Percentiles rank a stretch among this genome's conserved stretches.
Evolutionary conservation across 805 yeast species (phyloP).

Genomic region (Scheffersomyces spartinae): DNA sequence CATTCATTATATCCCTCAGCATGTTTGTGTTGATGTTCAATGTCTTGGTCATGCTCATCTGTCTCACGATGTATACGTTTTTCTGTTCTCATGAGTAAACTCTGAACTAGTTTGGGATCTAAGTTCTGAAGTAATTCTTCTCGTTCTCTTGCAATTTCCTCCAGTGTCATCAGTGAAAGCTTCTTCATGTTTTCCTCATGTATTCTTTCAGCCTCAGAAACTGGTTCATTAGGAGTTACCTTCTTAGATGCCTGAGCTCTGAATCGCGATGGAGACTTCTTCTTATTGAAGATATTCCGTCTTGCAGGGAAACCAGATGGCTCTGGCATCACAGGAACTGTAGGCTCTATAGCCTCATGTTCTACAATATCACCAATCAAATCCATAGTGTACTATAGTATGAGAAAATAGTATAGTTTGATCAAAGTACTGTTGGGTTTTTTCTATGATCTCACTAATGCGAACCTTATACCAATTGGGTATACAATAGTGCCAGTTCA

Average conservation of each 20-base stretch:
- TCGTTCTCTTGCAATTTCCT: slow-evolving; percentile 52
- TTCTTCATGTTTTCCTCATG: slow-evolving; percentile 64
- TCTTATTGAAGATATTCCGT: too few relatives aligned
- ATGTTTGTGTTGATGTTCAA: slow-evolving; percentile 15
- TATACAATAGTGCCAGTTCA: too few relatives aligned
- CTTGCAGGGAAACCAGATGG: slow-evolving; percentile 15
- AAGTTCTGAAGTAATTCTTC: slow-evolving; percentile 55
- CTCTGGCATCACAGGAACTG: slow-evolving; percentile 19
- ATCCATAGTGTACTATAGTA: slow-evolving; percentile 39
- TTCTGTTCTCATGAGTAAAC: slow-evolving; percentile 46
- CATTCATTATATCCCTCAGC: slow-evolving; percentile 32
- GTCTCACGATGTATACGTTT: slow-evolving; percentile 23
- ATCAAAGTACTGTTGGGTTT: too few relatives aligned
- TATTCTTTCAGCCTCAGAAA: slow-evolving; percentile 61
- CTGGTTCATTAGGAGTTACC: too few relatives aligned
- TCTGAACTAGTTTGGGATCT: slow-evolving; percentile 57
- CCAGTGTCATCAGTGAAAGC: slow-evolving; percentile 49
- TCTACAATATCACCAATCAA: slow-evolving; percentile 66
- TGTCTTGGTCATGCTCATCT: slow-evolving; percentile 10
- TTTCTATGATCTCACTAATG: too few relatives aligned
- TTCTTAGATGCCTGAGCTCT: too few relatives aligned
- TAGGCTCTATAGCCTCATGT: too few relatives aligned
- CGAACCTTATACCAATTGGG: too few relatives aligned
- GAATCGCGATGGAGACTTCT: too few relatives aligned
- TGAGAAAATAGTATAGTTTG: too few relatives aligned